Conservation (phyloP, 495 filamentous ascomycete genomes). For the Penicillium mononematosum region DNA sequence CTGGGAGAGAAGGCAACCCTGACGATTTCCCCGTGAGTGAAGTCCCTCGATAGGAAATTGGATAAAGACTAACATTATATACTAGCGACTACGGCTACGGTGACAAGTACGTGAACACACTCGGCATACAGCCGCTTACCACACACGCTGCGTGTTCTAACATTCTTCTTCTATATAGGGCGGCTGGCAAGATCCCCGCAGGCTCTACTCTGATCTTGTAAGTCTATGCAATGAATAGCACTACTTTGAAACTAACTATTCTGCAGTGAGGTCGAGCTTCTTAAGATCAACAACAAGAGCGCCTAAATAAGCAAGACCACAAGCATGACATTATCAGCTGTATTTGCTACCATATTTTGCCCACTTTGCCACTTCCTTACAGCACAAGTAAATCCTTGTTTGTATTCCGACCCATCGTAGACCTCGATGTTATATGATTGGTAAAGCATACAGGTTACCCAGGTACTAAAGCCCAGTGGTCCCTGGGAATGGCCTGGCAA, state of each 20-base stretch:
- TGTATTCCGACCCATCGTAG: too few species aligned
- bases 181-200: slow-evolving; percentile 61
- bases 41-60: not conserved
- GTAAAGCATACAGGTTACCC: not conserved
- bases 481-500: not conserved
- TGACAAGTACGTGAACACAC: slow-evolving; percentile 61
- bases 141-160: slow-evolving; percentile 6
- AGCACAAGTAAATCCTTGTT: not conserved
- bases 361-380: not conserved
- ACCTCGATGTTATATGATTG: not conserved
- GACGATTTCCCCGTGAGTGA: slow-evolving; percentile 69
- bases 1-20: slow-evolving; percentile 78
- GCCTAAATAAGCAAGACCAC: not conserved
- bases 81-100: slow-evolving; percentile 78
- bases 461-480: not conserved
- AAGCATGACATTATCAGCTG: not conserved
- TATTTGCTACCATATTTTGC: not conserved
- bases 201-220: slow-evolving; percentile 52
- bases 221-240: slow-evolving; percentile 24
- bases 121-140: slow-evolving; percentile 20
- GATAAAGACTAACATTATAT: slow-evolving; percentile 24
- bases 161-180: slow-evolving; percentile 35
- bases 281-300: slow-evolving; percentile 42
- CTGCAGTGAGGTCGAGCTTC: slow-evolving; percentile 46
- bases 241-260: slow-evolving; percentile 11